These are phyloP conservation scores for Cryptococcus sp. DNA, from an alignment of 1,284 basidiomycete genomes.

Conservation along the genomic window DNA sequence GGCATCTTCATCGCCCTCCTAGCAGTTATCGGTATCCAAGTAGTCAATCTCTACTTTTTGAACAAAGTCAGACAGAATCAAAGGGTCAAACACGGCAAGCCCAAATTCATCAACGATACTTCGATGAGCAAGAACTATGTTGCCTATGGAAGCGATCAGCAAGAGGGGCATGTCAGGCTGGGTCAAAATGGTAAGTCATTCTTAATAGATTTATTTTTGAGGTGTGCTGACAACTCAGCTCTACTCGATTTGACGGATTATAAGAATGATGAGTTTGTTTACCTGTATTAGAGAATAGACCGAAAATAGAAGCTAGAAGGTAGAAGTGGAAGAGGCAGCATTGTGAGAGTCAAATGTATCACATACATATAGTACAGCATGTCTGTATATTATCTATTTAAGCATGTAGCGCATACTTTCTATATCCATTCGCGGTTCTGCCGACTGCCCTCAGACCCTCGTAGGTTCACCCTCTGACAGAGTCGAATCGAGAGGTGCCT, in stretches of 20 bases:
- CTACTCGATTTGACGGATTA: conserved; percentile 24
- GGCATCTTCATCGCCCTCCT: conserved; percentile 37
- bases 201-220: background rate
- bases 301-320: too few species aligned
- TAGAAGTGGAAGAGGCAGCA: too few species aligned
- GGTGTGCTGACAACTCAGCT: background rate
- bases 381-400: too few species aligned
- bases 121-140: conserved; percentile 37
- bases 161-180: conserved; percentile 4
- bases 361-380: too few species aligned
- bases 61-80: conserved; percentile 41
- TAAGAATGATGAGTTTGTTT: conserved; percentile 28
- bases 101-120: conserved; percentile 37
- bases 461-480: too few species aligned
- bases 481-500: background rate
- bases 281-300: conserved; percentile 1
- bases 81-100: conserved; percentile 42
- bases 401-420: too few species aligned
- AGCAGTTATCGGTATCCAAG: conserved; percentile 27
- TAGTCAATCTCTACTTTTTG: conserved; percentile 30
- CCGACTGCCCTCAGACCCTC: too few species aligned
- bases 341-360: too few species aligned
- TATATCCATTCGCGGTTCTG: too few species aligned
- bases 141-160: conserved; percentile 20
- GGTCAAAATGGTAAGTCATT: conserved; percentile 17